Evolutionary conservation across 225 moss, liverwort and hornwort genomes (phyloP).

Genomic region (Pleurozium schreberi): DNA sequence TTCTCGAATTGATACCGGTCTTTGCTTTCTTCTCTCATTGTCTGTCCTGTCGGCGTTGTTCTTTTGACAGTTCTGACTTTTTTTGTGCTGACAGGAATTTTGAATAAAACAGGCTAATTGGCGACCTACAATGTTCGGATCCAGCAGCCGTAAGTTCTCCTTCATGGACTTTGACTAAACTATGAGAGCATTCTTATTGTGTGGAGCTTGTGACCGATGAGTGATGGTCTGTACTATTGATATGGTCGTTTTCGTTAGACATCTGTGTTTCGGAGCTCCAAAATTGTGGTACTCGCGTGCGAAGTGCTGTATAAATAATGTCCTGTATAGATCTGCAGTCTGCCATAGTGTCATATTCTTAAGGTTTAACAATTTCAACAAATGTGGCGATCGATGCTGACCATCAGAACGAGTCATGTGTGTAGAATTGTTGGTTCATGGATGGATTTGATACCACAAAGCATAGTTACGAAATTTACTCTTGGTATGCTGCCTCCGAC

Average conservation of each 20-base stretch:
- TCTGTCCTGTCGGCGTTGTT: background rate
- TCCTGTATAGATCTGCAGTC: background rate
- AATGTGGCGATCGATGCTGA: background rate
- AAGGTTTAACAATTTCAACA: background rate
- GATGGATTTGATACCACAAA: background rate
- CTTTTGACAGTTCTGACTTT: background rate
- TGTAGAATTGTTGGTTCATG: background rate
- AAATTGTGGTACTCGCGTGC: background rate
- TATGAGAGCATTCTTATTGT: background rate
- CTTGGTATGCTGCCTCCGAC: background rate
- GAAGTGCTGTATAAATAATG: background rate
- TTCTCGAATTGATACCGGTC: background rate
- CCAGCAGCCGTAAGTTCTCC: slow-evolving; percentile 80
- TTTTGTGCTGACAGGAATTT: background rate
- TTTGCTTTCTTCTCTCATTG: background rate
- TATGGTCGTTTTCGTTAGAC: background rate
- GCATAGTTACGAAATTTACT: background rate
- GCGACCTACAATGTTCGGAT: slow-evolving; percentile 68
- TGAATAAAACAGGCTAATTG: background rate
- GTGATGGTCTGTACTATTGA: background rate
- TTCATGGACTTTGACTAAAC: background rate
- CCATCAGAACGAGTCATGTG: background rate
- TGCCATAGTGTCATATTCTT: background rate
- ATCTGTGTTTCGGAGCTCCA: background rate
- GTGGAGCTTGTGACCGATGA: background rate